phyloP scores from a whole-genome alignment of 2,329 filamentous ascomycete genomes.

The Xylariaceae sp. region DNA sequence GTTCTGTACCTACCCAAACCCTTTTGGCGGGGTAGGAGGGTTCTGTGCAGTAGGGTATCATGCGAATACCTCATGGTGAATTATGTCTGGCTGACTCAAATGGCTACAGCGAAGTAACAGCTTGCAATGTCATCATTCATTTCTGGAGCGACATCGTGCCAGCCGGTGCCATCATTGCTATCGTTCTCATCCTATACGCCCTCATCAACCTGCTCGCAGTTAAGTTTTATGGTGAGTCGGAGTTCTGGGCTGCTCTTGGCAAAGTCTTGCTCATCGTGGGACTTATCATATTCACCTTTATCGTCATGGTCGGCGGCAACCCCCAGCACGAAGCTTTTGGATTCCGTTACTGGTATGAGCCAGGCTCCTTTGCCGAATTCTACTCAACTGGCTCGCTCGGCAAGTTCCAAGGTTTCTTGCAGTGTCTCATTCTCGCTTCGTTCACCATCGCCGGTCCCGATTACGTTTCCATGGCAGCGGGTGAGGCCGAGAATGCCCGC shows the following conservation, averaged over 20 bases:
- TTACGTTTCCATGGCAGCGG: constrained; percentile 42
- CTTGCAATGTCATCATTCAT: constrained; percentile 58
- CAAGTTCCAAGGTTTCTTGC: constrained; percentile 70
- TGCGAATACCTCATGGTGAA: too few species aligned
- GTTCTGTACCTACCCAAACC: too few species aligned
- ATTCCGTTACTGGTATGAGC: constrained; percentile 64
- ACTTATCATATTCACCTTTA: constrained; percentile 72
- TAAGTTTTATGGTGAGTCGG: constrained; percentile 70
- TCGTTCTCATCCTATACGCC: constrained; percentile 49
- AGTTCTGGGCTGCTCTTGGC: constrained; percentile 70
- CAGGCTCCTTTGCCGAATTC: constrained; percentile 66
- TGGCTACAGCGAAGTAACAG: constrained; percentile 52
- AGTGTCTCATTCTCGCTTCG: constrained; percentile 67
- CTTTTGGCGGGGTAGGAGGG: too few species aligned
- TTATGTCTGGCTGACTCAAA: too few species aligned
- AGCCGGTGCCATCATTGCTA: constrained; percentile 56
- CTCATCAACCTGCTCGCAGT: constrained; percentile 69
- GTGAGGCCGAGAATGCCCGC: constrained; percentile 51
- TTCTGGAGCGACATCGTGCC: constrained; percentile 61
- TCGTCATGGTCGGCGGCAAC: constrained; percentile 80
- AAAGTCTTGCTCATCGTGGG: constrained; percentile 70
- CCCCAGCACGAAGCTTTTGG: constrained; percentile 68
- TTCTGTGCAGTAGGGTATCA: too few species aligned
- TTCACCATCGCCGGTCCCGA: constrained; percentile 58
- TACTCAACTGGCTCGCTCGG: constrained; percentile 63